A percentile compares a stretch with the other conserved stretches of the same genome.
These are phyloP conservation scores for Chlorella sp. DNA, from an alignment of 139 green algal genomes.

Conservation along the genomic window DNA sequence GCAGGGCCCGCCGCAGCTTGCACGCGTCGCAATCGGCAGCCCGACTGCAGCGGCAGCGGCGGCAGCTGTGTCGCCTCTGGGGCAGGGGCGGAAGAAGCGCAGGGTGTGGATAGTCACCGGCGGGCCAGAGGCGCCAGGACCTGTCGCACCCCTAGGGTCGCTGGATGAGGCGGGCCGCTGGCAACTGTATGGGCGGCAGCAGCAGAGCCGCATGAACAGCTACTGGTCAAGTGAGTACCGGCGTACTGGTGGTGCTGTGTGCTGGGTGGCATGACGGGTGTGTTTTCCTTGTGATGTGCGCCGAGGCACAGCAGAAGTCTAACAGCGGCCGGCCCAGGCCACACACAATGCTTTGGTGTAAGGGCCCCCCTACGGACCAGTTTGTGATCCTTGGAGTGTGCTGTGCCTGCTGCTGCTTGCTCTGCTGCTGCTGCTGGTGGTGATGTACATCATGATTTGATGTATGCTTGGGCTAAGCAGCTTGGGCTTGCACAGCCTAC, in stretches of 20 bases:
- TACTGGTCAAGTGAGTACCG: slow-evolving; percentile 15
- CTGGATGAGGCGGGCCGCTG: neutral
- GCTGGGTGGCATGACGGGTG: neutral
- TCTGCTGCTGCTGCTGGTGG: no score
- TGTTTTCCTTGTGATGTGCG: neutral
- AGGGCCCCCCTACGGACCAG: no score
- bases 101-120: neutral
- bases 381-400: no score
- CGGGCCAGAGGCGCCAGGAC: neutral
- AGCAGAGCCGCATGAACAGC: neutral
- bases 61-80: neutral
- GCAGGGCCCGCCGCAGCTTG: neutral
- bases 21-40: neutral
- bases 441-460: no score
- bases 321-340: no score
- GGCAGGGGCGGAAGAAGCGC: neutral
- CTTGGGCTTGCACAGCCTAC: no score
- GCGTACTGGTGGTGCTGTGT: neutral
- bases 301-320: neutral
- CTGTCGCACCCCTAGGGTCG: neutral
- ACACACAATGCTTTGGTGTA: no score
- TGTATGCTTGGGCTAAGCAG: no score
- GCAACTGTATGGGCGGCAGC: slow-evolving; percentile 3
- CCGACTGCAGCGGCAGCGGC: neutral
- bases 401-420: neutral